Base-by-base conservation (phyloP, 1,139 yeast genomes). In the Candida mesenterica region DNA sequence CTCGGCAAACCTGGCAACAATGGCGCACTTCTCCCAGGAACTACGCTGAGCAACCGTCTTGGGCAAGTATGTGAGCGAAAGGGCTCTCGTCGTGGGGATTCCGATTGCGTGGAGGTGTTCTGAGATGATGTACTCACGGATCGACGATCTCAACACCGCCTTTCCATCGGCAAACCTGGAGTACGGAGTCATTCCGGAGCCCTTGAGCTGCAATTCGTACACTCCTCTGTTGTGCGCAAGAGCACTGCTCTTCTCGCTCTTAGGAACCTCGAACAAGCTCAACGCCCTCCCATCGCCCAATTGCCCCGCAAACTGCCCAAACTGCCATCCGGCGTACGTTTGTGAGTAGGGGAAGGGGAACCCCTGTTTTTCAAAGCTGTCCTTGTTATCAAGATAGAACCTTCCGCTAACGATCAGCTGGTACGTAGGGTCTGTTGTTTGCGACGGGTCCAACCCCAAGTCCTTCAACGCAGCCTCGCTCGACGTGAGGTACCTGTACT, bases 151-250 rank as follows among this genome's bases (percentile, higher is more conserved):
- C 16, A 92, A 54, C 2, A 89, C 95, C 0, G 97, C 97, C 52
- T 88, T 89, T 2, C 98, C 98, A 59, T 92, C 98, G 0, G 97
- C 97, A 69, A 90, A 90, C 39, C 98, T 70, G 0, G 96, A 85
- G 56, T 72, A 92, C 1, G 97, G 97, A 0, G 97, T 90, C 52
- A 77, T 65, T 0, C 98, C 98, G 1, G 94, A 80, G 0, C 98
- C 98, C 60, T 90, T 92, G 42, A 90, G 61, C 60, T 92, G 97
- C 3, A 90, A 43, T 48, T 86, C 95, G 48, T 73, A 82, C 29
- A 55, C 57, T 1, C 38, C 39, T 16, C 75, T 45, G 41, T 68
- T 52, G 10, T n/a, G 24, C 4, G 16, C 26, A 4, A 18, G 15
- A 3, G 33, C 29, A 13, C 33, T 26, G 15, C 67, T 70, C 3